Percentiles rank a stretch among this genome's conserved stretches.
Evolutionary conservation across 495 filamentous ascomycete species (phyloP).

Genomic region (Filosporella fistucella): DNA sequence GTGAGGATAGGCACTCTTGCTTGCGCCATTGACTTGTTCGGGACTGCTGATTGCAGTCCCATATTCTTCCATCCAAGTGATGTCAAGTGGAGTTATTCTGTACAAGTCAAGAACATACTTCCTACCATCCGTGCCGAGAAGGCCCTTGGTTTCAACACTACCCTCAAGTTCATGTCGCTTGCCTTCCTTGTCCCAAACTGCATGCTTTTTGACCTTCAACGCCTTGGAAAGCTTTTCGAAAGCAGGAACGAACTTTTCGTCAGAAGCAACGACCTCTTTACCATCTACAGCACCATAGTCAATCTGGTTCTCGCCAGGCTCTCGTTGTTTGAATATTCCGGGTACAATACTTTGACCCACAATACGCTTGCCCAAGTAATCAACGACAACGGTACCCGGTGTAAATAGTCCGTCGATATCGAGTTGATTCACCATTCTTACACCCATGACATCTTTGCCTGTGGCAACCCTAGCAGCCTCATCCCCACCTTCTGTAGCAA

Average conservation of each 20-base stretch:
- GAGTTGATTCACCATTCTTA: conserved; percentile 91
- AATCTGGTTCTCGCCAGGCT: conserved; percentile 96
- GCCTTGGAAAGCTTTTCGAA: conserved; percentile 89
- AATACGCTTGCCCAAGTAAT: conserved; percentile 95
- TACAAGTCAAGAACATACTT: conserved; percentile 98
- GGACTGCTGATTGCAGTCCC: conserved; percentile 27
- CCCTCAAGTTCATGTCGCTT: conserved; percentile 89
- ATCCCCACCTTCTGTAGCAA: conserved; percentile 92
- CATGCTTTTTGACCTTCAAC: conserved; percentile 85
- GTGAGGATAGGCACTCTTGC: conserved; percentile 73
- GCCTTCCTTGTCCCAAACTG: conserved; percentile 96
- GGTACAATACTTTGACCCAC: conserved; percentile 98
- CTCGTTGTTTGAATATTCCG: conserved; percentile 98
- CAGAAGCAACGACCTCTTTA: conserved; percentile 88
- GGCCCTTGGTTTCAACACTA: conserved; percentile 96
- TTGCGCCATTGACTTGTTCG: conserved; percentile 42
- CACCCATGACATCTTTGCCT: conserved; percentile 92
- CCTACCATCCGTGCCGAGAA: conserved; percentile 92
- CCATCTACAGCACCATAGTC: conserved; percentile 98
- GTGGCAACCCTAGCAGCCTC: conserved; percentile 95
- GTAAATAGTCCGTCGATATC: conserved; percentile 93
- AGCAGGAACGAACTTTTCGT: conserved; percentile 75
- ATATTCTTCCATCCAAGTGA: conserved; percentile 79
- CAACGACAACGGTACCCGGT: conserved; percentile 91
- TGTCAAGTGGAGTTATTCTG: conserved; percentile 87